Evolutionary conservation across 306 rosid species (phyloP).

Genomic region (Dalbergia cochinchinensis): DNA sequence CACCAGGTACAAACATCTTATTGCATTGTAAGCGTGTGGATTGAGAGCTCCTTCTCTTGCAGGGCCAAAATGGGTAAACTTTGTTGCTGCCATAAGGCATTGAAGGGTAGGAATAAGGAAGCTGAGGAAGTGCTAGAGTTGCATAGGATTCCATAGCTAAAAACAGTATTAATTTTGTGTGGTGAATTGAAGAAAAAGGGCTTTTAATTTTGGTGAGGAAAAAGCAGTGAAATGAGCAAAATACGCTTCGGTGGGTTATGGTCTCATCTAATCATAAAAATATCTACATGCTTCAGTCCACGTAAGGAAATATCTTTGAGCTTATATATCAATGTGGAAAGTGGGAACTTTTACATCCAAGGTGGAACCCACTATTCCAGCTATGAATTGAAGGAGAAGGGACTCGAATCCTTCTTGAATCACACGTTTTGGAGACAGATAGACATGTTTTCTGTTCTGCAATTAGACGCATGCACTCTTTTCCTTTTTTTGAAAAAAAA

Average conservation of each 20-base stretch:
- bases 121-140: constrained; percentile 57
- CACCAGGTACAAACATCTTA: constrained; percentile 96
- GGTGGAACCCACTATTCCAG: constrained; percentile 47
- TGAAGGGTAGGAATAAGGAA: constrained; percentile 63
- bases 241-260: constrained; percentile 10
- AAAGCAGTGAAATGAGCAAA: neutral
- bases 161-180: neutral
- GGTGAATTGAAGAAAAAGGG: constrained; percentile 26
- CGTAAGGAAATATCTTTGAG: constrained; percentile 54
- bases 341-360: constrained; percentile 7
- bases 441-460: neutral
- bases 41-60: constrained; percentile 53
- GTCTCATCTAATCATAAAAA: constrained; percentile 41
- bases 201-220: constrained; percentile 9
- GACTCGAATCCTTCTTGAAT: neutral
- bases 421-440: neutral
- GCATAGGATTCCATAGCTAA: constrained; percentile 73
- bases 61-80: constrained; percentile 52
- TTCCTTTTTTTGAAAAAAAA: no score
- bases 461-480: no score
- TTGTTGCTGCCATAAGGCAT: constrained; percentile 46
- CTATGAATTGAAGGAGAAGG: neutral
- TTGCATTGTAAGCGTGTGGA: constrained; percentile 68
- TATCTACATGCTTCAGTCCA: constrained; percentile 49
- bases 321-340: constrained; percentile 39